phyloP scores from a whole-genome alignment of 2,329 filamentous ascomycete genomes.

The Remersonia thermophila region DNA sequence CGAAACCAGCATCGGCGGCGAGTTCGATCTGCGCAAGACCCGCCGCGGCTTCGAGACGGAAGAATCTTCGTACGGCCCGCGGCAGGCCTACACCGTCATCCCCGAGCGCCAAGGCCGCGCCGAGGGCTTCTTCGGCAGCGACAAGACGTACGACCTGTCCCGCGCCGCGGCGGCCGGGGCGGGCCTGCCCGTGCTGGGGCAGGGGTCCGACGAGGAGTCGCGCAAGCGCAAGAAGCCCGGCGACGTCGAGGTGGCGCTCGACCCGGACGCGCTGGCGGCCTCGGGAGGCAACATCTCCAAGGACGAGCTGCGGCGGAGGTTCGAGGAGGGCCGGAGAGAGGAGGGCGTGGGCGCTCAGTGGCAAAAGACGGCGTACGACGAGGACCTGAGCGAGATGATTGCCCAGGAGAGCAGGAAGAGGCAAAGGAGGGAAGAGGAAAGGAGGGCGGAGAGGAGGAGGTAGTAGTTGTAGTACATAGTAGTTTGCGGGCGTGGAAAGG shows the following conservation, averaged over 20 bases:
- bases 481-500: too few species aligned
- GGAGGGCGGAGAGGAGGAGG: conserved; percentile 40
- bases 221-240: conserved; percentile 91
- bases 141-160: conserved; percentile 77
- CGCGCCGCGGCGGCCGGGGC: conserved; percentile 31
- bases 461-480: too few species aligned
- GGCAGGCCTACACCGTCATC: conserved; percentile 78
- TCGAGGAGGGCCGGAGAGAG: conserved; percentile 58
- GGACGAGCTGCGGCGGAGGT: conserved; percentile 68
- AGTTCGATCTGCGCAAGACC: conserved; percentile 84
- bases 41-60: conserved; percentile 80
- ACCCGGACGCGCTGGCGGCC: conserved; percentile 65
- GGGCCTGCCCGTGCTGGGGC: conserved; percentile 60
- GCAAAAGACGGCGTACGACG: conserved; percentile 47
- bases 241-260: conserved; percentile 85
- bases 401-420: conserved; percentile 84
- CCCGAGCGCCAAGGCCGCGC: conserved; percentile 76
- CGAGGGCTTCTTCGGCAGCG: conserved; percentile 91
- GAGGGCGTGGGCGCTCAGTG: conserved; percentile 58
- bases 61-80: conserved; percentile 47
- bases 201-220: conserved; percentile 53
- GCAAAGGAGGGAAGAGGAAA: conserved; percentile 76
- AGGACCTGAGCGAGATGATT: conserved; percentile 93
- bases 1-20: conserved; percentile 66
- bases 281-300: conserved; percentile 64